Evolutionary conservation across 2,329 filamentous ascomycete genomes (phyloP), one percentile per base, ranked within the genome.

Genomic region (Diaporthe helianthi): DNA sequence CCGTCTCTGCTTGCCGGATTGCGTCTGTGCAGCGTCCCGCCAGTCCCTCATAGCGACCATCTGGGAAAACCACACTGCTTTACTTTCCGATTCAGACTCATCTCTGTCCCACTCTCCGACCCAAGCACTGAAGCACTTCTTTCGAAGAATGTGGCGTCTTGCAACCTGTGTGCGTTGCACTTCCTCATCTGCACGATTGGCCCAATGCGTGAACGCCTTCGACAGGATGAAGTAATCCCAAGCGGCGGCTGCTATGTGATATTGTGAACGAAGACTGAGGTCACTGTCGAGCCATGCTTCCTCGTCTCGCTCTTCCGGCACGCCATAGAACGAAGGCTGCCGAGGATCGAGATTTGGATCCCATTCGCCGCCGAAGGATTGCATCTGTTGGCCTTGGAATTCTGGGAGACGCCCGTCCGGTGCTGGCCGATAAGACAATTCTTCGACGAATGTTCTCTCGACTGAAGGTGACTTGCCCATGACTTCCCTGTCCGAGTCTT

Each of bases 161-260:
- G 92, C 93, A 51, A 89, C 84, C 5, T 86, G 87, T 4, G 92
- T 93, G 49, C 88, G 86, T 71, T 89, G 85, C 19, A 89, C 82
- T 75, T 93, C 88, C 17, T 92, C 88, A 7, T 84, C 85, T 13
- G 92, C 86, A 63, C 86, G 83, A 67, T 86, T 85, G 13, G 87
- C 86, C 93, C 93, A 97, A 72, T 91, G 88, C 1, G 84, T 86
- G 68, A 93, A 89, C 2, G 87, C 85, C 76, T 89, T 90, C 4
- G 84, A 86, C 69, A 91, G 78, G 8, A 93, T 82, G 73, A 89
- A 91, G 70, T 91, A 87, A 54, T 90, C 90, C 73, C 87, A 85
- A 1, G 81, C 83, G 36, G 91, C 91, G 54, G 86, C 63, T 80
- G 82, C 76, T 90, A 71, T 51, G 41, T 71, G 69, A 36, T 71